A percentile compares a stretch with the other conserved stretches of the same genome.
Conservation (phyloP, 768 basidiomycete species). For the Naganishia onofrii region DNA sequence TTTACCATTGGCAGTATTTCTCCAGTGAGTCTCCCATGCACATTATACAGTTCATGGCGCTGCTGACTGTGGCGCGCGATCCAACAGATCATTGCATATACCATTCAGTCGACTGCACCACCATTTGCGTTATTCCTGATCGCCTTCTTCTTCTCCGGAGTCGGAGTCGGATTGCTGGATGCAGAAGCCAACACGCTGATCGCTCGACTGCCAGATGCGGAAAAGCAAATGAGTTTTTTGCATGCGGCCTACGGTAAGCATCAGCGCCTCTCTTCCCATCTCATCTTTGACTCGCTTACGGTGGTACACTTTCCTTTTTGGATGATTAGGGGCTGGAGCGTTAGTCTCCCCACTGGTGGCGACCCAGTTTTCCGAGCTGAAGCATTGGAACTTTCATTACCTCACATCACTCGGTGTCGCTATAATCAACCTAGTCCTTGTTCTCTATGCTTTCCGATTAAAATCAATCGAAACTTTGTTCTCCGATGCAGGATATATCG, state of each 20-base stretch:
- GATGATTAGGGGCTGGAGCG: conserved; percentile 56
- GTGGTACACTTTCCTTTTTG: conserved; percentile 17
- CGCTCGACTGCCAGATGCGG: conserved; percentile 54
- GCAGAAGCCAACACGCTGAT: conserved; percentile 59
- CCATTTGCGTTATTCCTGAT: conserved; percentile 58
- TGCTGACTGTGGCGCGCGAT: not conserved
- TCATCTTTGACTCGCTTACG: not conserved
- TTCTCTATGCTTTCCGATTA: conserved; percentile 65
- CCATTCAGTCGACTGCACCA: conserved; percentile 54
- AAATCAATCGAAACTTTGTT: conserved; percentile 67
- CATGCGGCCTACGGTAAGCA: conserved; percentile 57
- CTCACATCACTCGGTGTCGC: conserved; percentile 69
- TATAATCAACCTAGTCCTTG: conserved; percentile 58
- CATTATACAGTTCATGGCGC: too few species aligned
- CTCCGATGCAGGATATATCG: conserved; percentile 22
- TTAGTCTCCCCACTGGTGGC: conserved; percentile 68
- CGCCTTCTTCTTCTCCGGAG: conserved; percentile 56
- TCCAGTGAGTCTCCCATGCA: conserved; percentile 3
- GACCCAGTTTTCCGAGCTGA: conserved; percentile 70
- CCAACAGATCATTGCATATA: conserved; percentile 41
- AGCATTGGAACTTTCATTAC: conserved; percentile 75
- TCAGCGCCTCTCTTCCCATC: not conserved
- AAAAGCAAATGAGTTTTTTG: conserved; percentile 52
- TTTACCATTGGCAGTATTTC: conserved; percentile 4
- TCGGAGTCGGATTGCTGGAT: conserved; percentile 57